Evolutionary conservation across 352 stramenopile genomes (phyloP).

Genomic region (Phytophthora constricta): DNA sequence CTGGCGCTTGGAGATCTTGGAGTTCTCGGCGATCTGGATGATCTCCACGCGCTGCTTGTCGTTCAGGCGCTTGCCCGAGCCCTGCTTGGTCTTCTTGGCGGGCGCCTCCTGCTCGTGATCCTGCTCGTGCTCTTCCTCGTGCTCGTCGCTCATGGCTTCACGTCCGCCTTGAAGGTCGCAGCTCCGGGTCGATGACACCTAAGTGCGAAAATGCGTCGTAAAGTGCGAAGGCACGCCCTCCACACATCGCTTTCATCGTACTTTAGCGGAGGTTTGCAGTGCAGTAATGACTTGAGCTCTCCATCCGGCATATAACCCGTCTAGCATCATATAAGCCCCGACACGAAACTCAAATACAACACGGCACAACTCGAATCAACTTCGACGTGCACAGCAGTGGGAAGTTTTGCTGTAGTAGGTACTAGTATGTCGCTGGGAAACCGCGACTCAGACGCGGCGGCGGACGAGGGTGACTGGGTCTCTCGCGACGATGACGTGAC

Average conservation of each 20-base stretch:
- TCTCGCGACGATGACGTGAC: constrained; percentile 30
- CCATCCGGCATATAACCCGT: too few relatives aligned
- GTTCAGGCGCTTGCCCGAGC: constrained; percentile 75
- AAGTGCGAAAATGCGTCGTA: background rate
- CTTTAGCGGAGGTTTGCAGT: background rate
- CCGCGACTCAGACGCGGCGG: constrained; percentile 31
- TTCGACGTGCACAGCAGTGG: background rate
- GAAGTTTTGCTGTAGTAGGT: too few relatives aligned
- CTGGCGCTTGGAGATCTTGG: constrained; percentile 80
- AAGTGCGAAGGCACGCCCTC: background rate
- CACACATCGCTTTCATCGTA: background rate
- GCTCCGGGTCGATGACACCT: background rate
- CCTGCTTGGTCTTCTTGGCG: constrained; percentile 71
- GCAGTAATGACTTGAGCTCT: too few relatives aligned
- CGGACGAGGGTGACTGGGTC: constrained; percentile 61
- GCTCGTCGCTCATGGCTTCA: constrained; percentile 38
- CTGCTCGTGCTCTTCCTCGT: constrained; percentile 3
- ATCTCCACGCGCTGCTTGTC: constrained; percentile 86
- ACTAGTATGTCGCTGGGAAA: constrained; percentile 62
- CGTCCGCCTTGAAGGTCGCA: background rate
- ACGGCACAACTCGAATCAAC: background rate
- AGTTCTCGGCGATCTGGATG: constrained; percentile 83
- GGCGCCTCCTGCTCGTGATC: background rate
- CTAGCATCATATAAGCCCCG: too few relatives aligned
- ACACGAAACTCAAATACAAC: too few relatives aligned